Evolutionary conservation across 169 alveolate species (phyloP), one percentile per base, ranked within the genome.

Genomic region (Plasmodium knowlesi): DNA sequence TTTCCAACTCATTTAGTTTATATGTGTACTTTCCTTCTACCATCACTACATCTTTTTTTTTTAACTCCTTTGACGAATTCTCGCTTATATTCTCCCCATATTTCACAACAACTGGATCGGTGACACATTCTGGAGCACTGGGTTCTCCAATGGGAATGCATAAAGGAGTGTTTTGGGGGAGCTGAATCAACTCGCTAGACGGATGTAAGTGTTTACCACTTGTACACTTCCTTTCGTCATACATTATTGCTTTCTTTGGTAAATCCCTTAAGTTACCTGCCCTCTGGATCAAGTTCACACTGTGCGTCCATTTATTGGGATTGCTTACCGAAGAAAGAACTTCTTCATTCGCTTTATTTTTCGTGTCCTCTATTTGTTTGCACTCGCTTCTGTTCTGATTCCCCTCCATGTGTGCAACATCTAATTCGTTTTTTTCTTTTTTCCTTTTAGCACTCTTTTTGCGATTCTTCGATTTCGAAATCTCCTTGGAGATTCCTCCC

Each of bases 11-110:
- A 14, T 74, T 74, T n/a, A 53, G 22, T 5, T 76, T 76, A 30
- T 86, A 53, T 32, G 32, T 50, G 61, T 37, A 16, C 70, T 32
- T 86, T n/a, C 53, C 85, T 25, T 76, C 81, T 34, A 70, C 50
- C 5, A 3, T 32, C 39, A 0, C 12, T 54, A 3, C 37, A 28
- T 22, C 61, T 67, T 4, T 32, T 61, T 28, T 53, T 67, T 0
- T 37, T 67, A 67, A 25, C 32, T 3, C 37, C 14, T 25, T 5
- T 19, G 39, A 6, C 39, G 4, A 16, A 22, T 67, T 67, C 5
- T 22, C 76, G 6, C 37, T 28, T 67, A 32, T 37, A 25, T 25
- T 5, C 2, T 67, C 76, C 0, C 37, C 37, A 19, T 67, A 5
- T 19, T 67, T 22, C 37, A 3, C 34, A 61, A 0, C 34, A 22